A percentile compares a stretch with the other conserved stretches of the same genome.
phyloP scores from a whole-genome alignment of 331 rosid species.

The Malus hybrid region DNA sequence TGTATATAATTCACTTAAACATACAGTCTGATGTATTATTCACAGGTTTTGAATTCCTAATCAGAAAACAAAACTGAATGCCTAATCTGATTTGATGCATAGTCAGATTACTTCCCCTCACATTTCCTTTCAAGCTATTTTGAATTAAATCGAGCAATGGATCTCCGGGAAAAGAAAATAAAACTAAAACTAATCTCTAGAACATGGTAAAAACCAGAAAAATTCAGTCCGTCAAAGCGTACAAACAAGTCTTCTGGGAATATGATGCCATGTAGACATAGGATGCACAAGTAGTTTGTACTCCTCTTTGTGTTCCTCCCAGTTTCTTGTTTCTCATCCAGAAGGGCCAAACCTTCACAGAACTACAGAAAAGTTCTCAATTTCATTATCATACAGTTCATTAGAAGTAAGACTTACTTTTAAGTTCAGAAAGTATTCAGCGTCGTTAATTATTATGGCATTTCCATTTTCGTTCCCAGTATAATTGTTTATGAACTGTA shows the following conservation, averaged over 20 bases:
- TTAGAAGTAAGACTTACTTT: background rate
- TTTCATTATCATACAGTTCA: background rate
- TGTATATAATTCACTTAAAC: background rate
- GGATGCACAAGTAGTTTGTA: background rate
- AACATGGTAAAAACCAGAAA: background rate
- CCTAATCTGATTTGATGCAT: background rate
- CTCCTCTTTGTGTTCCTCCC: background rate
- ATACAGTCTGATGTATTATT: background rate
- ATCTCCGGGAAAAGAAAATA: background rate
- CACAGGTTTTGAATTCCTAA: background rate
- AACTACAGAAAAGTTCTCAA: background rate
- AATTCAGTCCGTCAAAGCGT: background rate
- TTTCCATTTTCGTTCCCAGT: background rate
- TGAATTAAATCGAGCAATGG: background rate
- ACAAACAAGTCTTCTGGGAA: background rate
- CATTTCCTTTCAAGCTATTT: background rate
- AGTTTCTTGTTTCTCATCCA: constrained; percentile 10
- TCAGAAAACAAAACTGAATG: background rate
- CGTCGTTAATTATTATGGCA: background rate
- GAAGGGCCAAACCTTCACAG: background rate
- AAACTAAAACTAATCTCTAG: background rate
- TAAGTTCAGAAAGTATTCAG: background rate
- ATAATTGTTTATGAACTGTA: background rate
- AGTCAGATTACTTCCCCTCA: background rate
- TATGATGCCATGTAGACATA: background rate